These are phyloP conservation scores for Cryptococcus sp. DNA, from an alignment of 1,284 basidiomycete species.

Conservation along the genomic window DNA sequence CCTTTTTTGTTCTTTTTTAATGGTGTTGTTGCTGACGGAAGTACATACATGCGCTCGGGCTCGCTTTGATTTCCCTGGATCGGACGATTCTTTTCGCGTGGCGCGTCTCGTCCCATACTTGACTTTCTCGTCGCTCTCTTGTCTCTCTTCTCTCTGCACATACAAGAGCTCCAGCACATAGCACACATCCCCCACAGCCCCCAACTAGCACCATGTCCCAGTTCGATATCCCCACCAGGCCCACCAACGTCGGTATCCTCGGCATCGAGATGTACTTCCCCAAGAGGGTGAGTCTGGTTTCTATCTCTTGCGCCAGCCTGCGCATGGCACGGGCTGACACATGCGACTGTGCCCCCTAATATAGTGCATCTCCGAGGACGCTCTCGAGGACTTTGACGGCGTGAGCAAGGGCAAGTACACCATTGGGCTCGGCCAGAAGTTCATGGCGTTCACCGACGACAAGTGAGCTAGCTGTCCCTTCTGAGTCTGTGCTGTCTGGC, in stretches of 20 bases:
- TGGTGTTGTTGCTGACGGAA: too few relatives aligned
- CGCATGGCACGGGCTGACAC: background rate
- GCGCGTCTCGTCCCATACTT: too few relatives aligned
- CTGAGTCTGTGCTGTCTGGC: conserved; percentile 3
- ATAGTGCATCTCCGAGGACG: conserved; percentile 87
- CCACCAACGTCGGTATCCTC: conserved; percentile 87
- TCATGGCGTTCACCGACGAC: conserved; percentile 97
- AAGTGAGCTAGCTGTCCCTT: conserved; percentile 48
- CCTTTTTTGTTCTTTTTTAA: too few relatives aligned
- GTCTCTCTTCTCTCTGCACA: too few relatives aligned
- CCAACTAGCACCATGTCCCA: conserved; percentile 19
- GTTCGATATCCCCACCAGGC: conserved; percentile 57
- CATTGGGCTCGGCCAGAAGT: conserved; percentile 96
- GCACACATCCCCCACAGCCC: too few relatives aligned
- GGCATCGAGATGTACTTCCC: conserved; percentile 94
- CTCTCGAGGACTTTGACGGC: conserved; percentile 91
- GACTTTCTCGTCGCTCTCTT: too few relatives aligned
- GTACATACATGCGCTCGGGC: too few relatives aligned
- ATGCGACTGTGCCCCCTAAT: conserved; percentile 12
- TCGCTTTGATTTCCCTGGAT: too few relatives aligned
- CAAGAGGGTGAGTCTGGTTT: conserved; percentile 63
- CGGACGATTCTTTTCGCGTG: too few relatives aligned
- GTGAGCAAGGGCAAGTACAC: conserved; percentile 98
- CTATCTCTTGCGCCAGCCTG: background rate
- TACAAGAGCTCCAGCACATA: too few relatives aligned